Conservation (phyloP, 2,329 filamentous ascomycete genomes). For the Claviceps pusilla region DNA sequence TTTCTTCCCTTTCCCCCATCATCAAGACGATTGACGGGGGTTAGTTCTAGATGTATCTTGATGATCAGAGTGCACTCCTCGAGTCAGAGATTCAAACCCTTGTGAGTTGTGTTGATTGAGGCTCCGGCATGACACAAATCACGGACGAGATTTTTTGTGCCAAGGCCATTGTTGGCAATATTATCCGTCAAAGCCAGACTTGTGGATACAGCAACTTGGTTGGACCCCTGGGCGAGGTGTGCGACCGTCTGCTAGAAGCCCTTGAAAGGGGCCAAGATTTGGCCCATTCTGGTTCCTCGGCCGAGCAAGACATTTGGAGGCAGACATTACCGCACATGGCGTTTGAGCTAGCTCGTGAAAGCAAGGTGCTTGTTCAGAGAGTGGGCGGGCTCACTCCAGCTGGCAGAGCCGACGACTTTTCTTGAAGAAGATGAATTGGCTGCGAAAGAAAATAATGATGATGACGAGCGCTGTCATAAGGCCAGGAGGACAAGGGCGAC, state of each 20-base stretch:
- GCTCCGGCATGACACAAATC: slow-evolving; percentile 49
- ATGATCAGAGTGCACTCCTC: slow-evolving; percentile 66
- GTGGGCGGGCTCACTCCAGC: slow-evolving; percentile 22
- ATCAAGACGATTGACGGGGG: slow-evolving; percentile 6
- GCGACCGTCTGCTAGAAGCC: slow-evolving; percentile 49
- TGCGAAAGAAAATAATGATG: slow-evolving; percentile 1
- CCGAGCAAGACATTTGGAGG: slow-evolving; percentile 40
- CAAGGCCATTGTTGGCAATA: slow-evolving; percentile 52
- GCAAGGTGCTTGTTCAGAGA: slow-evolving; percentile 51
- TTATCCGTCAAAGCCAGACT: slow-evolving; percentile 50
- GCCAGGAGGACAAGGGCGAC: background rate
- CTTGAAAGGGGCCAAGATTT: slow-evolving; percentile 46
- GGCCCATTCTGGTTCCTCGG: slow-evolving; percentile 27
- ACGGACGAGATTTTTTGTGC: slow-evolving; percentile 58
- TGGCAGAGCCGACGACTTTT: slow-evolving; percentile 30
- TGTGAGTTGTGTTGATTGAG: slow-evolving; percentile 54
- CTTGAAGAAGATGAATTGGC: slow-evolving; percentile 16
- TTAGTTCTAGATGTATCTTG: slow-evolving; percentile 50
- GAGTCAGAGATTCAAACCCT: slow-evolving; percentile 72
- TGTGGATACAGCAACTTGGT: slow-evolving; percentile 37
- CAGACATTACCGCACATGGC: slow-evolving; percentile 66
- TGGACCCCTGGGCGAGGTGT: slow-evolving; percentile 44
- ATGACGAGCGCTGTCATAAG: background rate
- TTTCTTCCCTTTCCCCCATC: background rate
- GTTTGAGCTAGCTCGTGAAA: slow-evolving; percentile 72